Conservation (phyloP, 352 stramenopile species). For the Globisporangium lucens region DNA sequence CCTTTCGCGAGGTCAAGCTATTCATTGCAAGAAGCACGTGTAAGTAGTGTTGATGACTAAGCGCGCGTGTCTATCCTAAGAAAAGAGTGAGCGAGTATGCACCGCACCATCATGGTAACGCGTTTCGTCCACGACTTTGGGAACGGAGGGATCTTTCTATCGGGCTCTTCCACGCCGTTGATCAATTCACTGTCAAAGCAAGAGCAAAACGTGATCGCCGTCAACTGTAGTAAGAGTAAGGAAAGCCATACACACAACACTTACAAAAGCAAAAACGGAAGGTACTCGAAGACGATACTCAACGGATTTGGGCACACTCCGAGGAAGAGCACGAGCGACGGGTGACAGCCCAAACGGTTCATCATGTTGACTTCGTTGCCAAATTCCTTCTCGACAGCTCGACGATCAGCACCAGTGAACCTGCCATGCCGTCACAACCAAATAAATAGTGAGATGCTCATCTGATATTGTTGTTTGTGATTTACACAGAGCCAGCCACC, state of each 20-base stretch:
- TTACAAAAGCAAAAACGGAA: slow-evolving; percentile 79
- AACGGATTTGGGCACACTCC: slow-evolving; percentile 56
- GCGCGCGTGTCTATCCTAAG: too few relatives aligned
- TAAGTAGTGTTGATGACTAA: neutral
- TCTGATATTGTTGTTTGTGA: neutral
- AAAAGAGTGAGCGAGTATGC: neutral
- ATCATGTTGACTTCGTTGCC: slow-evolving; percentile 78
- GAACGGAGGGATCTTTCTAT: slow-evolving; percentile 55
- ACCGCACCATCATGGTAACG: slow-evolving; percentile 70
- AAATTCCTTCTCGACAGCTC: slow-evolving; percentile 64
- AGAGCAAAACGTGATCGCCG: neutral
- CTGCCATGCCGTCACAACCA: slow-evolving; percentile 16
- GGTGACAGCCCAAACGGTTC: slow-evolving; percentile 54
- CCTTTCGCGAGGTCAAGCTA: slow-evolving; percentile 68
- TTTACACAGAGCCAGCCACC: slow-evolving; percentile 9
- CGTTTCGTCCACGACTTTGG: slow-evolving; percentile 74
- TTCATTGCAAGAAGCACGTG: neutral
- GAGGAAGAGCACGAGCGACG: slow-evolving; percentile 68
- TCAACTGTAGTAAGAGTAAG: neutral
- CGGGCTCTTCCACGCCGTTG: slow-evolving; percentile 57
- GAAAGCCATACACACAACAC: slow-evolving; percentile 8
- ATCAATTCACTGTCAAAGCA: slow-evolving; percentile 55
- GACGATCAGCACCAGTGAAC: slow-evolving; percentile 47
- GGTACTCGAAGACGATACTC: slow-evolving; percentile 71
- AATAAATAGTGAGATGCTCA: neutral